Evolutionary conservation across 1,284 basidiomycete species (phyloP), one percentile per base, ranked within the genome.

Genomic region (Ganoderma lucidum): DNA sequence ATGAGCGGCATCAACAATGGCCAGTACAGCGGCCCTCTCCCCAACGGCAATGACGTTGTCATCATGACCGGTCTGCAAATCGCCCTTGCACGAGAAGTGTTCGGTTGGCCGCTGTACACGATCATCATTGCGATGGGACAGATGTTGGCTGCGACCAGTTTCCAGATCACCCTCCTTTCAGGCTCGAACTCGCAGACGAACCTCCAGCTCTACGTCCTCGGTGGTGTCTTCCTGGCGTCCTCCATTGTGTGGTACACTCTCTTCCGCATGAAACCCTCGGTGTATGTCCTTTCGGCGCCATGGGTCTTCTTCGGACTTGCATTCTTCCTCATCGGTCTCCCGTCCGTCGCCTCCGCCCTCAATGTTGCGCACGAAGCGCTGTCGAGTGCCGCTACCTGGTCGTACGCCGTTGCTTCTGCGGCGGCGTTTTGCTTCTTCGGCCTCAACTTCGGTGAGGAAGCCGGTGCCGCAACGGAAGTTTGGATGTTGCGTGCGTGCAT

Each of bases 401-500:
- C 85, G 64, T 97, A 97, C 82, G 95, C 96, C 59, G 82, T 95
- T 62, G 95, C 93, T 15, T 97, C 96, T 39, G 91, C 95, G 10
- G 96, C 93, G 48, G 92, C 93, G 23, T 97, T 97, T 86, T 83
- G 91, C 68, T 96, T 96, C 88, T 97, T 97, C 78, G 95, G 96
- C 79, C 87, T 96, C 74, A 97, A 97, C 82, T 97, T 97, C 80
- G 96, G 96, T 81, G 96, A 97, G 83, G 96, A 97, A 86, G 96
- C 95, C 41, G 93, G 96, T 77, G 95, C 96, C 65, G 94, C 95
- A 0, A 96, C 95, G 2, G 95, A 97, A 80, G 90, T 96, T 17
- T 97, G 96, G 96, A 93, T 91, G 58, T 81, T 95, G 72, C 89
- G 96, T 65, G 96, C 96, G 30, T 96, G 94, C 79, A 83, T 96